Conservation (phyloP, 306 rosid genomes). For the Cicer cuneatum region DNA sequence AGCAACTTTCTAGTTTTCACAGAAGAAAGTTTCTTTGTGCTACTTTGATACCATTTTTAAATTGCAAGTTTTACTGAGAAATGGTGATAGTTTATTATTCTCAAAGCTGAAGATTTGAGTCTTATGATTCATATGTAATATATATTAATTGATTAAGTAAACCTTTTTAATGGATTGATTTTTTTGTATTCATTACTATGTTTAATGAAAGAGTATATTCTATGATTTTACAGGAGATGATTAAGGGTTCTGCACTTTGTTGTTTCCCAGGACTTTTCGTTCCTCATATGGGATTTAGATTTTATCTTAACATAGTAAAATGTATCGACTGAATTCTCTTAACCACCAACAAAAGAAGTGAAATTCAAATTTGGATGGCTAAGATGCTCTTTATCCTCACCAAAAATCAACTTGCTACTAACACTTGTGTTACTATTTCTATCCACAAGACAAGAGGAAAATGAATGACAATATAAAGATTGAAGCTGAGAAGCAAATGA, state of each 20-base stretch:
- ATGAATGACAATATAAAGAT: conserved; percentile 84
- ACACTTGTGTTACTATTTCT: too few species aligned
- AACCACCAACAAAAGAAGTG: conserved; percentile 70
- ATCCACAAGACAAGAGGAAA: conserved; percentile 94
- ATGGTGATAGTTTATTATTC: neutral
- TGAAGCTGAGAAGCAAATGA: conserved; percentile 93
- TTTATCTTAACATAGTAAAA: too few species aligned
- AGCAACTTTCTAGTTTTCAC: neutral
- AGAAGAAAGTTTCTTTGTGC: neutral
- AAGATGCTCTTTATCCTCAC: conserved; percentile 67
- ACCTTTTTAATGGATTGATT: conserved; percentile 10
- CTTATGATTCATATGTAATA: neutral
- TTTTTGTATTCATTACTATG: conserved; percentile 20
- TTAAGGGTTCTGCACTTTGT: conserved; percentile 21
- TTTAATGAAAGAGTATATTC: conserved; percentile 15
- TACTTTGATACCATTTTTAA: neutral
- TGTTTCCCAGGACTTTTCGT: conserved; percentile 25
- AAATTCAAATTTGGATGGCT: conserved; percentile 71
- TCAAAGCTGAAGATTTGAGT: conserved; percentile 1
- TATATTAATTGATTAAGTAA: neutral
- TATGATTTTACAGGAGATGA: conserved; percentile 48
- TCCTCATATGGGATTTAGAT: conserved; percentile 40
- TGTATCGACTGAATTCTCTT: too few species aligned
- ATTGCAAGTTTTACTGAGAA: neutral
- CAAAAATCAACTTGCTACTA: conserved; percentile 87